Percentiles rank a stretch among this genome's conserved stretches.
Conservation (phyloP, 2,329 filamentous ascomycete species). For the Beauveria australis region DNA sequence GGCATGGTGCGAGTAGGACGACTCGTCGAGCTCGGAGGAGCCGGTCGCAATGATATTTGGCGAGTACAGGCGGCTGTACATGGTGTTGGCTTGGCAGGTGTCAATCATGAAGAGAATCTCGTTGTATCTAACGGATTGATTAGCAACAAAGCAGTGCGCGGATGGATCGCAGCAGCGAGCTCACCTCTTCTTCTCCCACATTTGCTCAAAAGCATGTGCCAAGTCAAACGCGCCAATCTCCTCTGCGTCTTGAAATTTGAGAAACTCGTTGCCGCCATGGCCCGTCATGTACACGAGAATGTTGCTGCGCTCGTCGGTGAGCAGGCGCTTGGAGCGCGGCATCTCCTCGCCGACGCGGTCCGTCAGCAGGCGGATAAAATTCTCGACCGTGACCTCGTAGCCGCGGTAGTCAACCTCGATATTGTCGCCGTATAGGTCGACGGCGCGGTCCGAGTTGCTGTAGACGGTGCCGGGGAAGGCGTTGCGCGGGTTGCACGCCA, state of each 20-base stretch:
- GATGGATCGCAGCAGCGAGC: not conserved
- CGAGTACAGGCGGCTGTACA: constrained; percentile 97
- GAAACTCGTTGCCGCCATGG: constrained; percentile 92
- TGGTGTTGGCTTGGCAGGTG: constrained; percentile 97
- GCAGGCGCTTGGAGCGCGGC: constrained; percentile 83
- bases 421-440: constrained; percentile 96
- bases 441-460: constrained; percentile 91
- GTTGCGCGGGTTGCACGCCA: constrained; percentile 98
- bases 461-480: constrained; percentile 97
- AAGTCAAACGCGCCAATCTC: constrained; percentile 95
- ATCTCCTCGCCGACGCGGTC: constrained; percentile 93
- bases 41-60: constrained; percentile 97
- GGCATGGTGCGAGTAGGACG: constrained; percentile 93
- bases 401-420: constrained; percentile 98
- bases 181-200: constrained; percentile 97
- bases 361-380: constrained; percentile 91
- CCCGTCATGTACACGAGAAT: constrained; percentile 99
- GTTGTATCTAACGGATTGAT: constrained; percentile 57
- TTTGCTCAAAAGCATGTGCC: constrained; percentile 95
- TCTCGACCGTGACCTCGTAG: constrained; percentile 98
- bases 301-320: constrained; percentile 93
- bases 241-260: constrained; percentile 97
- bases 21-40: constrained; percentile 92
- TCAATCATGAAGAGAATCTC: constrained; percentile 99
- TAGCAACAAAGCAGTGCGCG: not conserved